Percentiles rank a stretch among this genome's conserved stretches.
Conservation (phyloP, 2,329 filamentous ascomycete genomes). For the Rutstroemia sydowiana region DNA sequence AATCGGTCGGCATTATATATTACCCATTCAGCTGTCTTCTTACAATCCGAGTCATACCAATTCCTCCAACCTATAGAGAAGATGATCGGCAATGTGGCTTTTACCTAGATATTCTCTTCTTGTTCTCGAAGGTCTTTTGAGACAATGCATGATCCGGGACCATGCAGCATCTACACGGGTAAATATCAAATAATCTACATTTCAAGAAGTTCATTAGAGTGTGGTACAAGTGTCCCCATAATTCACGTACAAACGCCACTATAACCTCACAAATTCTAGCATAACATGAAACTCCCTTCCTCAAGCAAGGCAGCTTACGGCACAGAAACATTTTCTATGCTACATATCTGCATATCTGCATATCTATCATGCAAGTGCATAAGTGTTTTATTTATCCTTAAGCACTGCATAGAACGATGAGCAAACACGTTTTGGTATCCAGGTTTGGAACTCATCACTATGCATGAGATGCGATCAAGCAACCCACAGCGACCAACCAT, state of each 20-base stretch:
- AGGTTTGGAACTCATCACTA: constrained; percentile 2
- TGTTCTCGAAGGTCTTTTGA: not conserved
- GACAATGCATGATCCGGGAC: not conserved
- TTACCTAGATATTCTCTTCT: not conserved
- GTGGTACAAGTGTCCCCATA: not conserved
- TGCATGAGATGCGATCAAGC: not conserved
- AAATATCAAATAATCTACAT: not conserved
- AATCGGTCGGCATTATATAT: not conserved
- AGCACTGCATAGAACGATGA: not conserved
- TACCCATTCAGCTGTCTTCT: constrained; percentile 5
- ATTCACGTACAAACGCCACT: not conserved
- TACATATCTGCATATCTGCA: too few relatives aligned
- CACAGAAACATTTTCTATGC: not conserved
- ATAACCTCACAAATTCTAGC: not conserved
- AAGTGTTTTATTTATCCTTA: not conserved
- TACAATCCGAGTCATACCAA: constrained; percentile 1
- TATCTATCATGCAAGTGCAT: not conserved
- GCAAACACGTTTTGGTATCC: not conserved
- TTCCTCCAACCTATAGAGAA: not conserved
- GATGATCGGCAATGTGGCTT: constrained; percentile 2
- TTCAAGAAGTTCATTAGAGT: not conserved
- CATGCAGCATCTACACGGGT: not conserved
- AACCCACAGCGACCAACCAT: constrained; percentile 1
- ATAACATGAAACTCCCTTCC: not conserved
- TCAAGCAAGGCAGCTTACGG: not conserved